phyloP scores from a whole-genome alignment of 2,329 filamentous ascomycete genomes.

The Exophiala bonariae region DNA sequence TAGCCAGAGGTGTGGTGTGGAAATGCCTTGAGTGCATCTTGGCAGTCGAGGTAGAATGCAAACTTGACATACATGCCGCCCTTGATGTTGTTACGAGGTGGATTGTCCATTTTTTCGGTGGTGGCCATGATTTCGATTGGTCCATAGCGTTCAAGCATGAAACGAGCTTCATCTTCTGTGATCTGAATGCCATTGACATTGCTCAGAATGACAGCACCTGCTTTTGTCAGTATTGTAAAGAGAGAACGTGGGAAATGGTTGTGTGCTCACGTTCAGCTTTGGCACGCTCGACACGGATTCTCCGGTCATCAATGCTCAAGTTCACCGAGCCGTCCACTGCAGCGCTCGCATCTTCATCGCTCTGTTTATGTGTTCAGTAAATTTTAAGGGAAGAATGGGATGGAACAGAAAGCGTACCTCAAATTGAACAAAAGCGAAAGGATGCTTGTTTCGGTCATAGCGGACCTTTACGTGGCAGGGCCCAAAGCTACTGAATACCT shows the following conservation, averaged over 20 bases:
- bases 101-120: constrained; percentile 11
- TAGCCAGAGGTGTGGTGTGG: constrained; percentile 11
- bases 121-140: constrained; percentile 18
- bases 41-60: constrained; percentile 28
- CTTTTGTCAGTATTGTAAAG: constrained; percentile 9
- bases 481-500: constrained; percentile 34
- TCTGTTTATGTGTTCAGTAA: constrained; percentile 25
- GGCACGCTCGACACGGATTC: constrained; percentile 25
- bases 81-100: neutral
- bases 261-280: constrained; percentile 27
- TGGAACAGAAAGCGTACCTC: constrained; percentile 30
- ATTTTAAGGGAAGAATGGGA: neutral
- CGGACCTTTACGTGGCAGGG: constrained; percentile 39
- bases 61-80: constrained; percentile 26
- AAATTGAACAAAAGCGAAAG: constrained; percentile 41
- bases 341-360: constrained; percentile 30
- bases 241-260: no score
- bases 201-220: constrained; percentile 26
- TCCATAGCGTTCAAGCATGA: constrained; percentile 23
- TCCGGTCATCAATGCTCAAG: constrained; percentile 23
- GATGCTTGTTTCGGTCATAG: constrained; percentile 34
- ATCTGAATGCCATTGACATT: constrained; percentile 19
- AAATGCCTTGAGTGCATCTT: constrained; percentile 25
- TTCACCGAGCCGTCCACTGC: constrained; percentile 24
- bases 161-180: constrained; percentile 22